Evolutionary conservation across 2,329 filamentous ascomycete species (phyloP), one percentile per base, ranked within the genome.

Genomic region (Sclerotinia nivalis): DNA sequence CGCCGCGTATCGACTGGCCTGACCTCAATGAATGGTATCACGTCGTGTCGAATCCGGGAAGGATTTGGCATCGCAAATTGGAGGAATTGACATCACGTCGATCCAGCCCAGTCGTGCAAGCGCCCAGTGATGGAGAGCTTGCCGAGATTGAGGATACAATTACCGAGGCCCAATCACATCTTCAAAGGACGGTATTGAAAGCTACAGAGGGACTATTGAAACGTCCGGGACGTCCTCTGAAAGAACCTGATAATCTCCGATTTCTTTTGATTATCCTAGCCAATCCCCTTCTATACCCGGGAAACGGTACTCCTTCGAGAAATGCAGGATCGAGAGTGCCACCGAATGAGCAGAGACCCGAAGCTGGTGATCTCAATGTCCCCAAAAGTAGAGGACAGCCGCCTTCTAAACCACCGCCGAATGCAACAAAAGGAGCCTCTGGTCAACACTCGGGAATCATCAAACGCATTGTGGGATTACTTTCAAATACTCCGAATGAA

Each of bases 391-490:
- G 62, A 70, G 68, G 64, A 4, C 68, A 61, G 18, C 69, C 69
- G 20, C 37, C 65, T 47, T 69, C 71, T 18, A 61, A 55, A 37
- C 69, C 37, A 31, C 54, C 61, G 13, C 58, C 68, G 2, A 74
- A 74, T 50, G 58, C 61, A 6, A 68, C 47, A 18, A 75, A 73
- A 69, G 74, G 76, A 34, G 76, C 81, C 10, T 77, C 83, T 15
- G 90, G 89, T 1, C 88, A 92, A 71, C 91, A 97, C 79, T 93
- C 92, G 2, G 91, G 91, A 6, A 91, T 97, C 67, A 87, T 96
- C 75, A 97, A 97, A 79, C 88, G 94, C 50, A 89, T 96, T 52
- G 80, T 97, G 37, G 94, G 94, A 0, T 82, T 97, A 13, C 78
- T 97, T 34, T 91, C 93, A 1, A 93, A 96, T 78, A 83, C 92